Evolutionary conservation across 495 filamentous ascomycete genomes (phyloP).

Genomic region (Annulohypoxylon nitens): DNA sequence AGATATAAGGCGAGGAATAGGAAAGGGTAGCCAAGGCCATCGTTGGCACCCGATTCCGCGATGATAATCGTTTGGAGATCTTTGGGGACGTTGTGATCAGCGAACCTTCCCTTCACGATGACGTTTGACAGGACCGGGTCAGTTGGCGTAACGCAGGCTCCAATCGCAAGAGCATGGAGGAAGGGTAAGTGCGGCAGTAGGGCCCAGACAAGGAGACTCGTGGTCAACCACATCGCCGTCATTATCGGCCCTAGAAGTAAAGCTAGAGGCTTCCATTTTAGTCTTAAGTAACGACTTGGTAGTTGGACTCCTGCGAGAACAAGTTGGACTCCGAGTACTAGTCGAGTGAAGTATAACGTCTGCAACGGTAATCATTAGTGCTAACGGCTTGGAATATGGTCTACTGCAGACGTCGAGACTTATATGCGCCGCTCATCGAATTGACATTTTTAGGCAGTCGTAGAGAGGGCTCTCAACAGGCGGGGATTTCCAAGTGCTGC

Average conservation of each 20-base stretch:
- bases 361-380: slow-evolving; percentile 52
- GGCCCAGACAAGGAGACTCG: slow-evolving; percentile 81
- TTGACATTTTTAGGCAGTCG: background rate
- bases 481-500: slow-evolving; percentile 10
- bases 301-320: slow-evolving; percentile 91
- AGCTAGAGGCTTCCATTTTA: slow-evolving; percentile 82
- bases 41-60: slow-evolving; percentile 91
- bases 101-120: slow-evolving; percentile 94
- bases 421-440: background rate
- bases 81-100: slow-evolving; percentile 88
- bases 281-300: slow-evolving; percentile 84
- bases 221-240: slow-evolving; percentile 89
- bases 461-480: background rate
- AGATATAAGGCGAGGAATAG: slow-evolving; percentile 87
- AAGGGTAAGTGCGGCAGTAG: slow-evolving; percentile 80
- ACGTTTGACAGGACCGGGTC: slow-evolving; percentile 91
- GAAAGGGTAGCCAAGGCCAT: slow-evolving; percentile 94
- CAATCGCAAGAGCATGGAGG: slow-evolving; percentile 82
- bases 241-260: slow-evolving; percentile 88
- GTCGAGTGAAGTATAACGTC: slow-evolving; percentile 85
- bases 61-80: slow-evolving; percentile 87
- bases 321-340: slow-evolving; percentile 92
- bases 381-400: too few relatives aligned
- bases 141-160: slow-evolving; percentile 89
- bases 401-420: too few relatives aligned